A percentile compares a stretch with the other conserved stretches of the same genome.
Evolutionary conservation across 2,329 filamentous ascomycete species (phyloP).

Genomic region (Claviceps paspali): DNA sequence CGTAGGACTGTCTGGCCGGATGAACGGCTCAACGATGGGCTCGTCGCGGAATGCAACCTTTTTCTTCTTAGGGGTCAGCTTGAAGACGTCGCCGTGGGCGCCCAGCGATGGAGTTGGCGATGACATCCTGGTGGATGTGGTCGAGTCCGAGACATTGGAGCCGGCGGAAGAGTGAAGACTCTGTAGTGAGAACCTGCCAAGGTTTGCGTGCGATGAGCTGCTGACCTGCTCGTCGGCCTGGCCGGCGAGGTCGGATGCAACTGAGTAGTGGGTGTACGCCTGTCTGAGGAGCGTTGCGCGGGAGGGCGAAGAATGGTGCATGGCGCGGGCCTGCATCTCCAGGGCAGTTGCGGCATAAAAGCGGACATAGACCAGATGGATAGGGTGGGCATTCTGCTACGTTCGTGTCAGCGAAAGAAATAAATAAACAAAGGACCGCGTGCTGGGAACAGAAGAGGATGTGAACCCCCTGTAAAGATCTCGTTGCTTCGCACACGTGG

Average conservation of each 20-base stretch:
- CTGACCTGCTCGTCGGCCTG: conserved; percentile 27
- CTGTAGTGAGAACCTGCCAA: conserved; percentile 20
- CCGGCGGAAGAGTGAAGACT: conserved; percentile 31
- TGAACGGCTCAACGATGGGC: conserved; percentile 27
- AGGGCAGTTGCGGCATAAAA: conserved; percentile 47
- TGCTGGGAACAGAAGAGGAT: not conserved
- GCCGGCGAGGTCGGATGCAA: conserved; percentile 31
- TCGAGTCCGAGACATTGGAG: conserved; percentile 30
- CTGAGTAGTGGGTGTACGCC: conserved; percentile 35
- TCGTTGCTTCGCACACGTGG: not conserved
- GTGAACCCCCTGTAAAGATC: not conserved
- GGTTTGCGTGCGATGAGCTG: conserved; percentile 24
- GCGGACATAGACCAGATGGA: conserved; percentile 42
- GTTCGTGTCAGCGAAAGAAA: not conserved
- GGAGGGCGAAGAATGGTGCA: conserved; percentile 29
- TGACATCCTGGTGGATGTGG: conserved; percentile 27
- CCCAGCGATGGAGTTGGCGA: conserved; percentile 29
- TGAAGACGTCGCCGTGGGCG: conserved; percentile 7
- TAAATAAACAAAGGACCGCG: not conserved
- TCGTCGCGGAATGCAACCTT: conserved; percentile 22
- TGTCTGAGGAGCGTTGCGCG: conserved; percentile 33
- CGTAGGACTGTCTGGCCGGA: conserved; percentile 45
- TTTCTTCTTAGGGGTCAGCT: conserved; percentile 19
- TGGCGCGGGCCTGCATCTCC: conserved; percentile 37
- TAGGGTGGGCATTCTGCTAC: conserved; percentile 29